phyloP scores from a whole-genome alignment of 305 asterid genomes.

The Fraxinus sp. region DNA sequence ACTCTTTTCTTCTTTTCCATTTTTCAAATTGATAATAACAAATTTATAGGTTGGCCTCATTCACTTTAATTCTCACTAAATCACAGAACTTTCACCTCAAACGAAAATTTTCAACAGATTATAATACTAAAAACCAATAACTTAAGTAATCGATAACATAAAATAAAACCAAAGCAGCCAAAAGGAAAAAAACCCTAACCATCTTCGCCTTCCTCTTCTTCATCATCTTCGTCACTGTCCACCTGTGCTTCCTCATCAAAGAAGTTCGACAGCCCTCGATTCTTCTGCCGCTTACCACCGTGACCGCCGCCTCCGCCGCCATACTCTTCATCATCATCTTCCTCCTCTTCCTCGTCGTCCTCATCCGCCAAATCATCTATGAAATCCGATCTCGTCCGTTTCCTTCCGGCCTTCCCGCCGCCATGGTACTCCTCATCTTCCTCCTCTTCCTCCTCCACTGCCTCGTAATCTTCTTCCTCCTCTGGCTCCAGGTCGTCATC shows the following conservation, averaged over 20 bases:
- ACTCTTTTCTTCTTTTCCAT: background rate
- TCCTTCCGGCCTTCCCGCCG: slow-evolving; percentile 62
- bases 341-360: slow-evolving; percentile 60
- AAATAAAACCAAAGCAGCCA: background rate
- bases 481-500: slow-evolving; percentile 47
- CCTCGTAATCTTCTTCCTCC: slow-evolving; percentile 60
- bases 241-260: slow-evolving; percentile 80
- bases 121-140: background rate
- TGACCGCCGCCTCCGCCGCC: slow-evolving; percentile 33
- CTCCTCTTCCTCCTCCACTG: slow-evolving; percentile 49
- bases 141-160: background rate
- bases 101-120: background rate
- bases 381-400: slow-evolving; percentile 61
- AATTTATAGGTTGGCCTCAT: background rate
- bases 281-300: slow-evolving; percentile 44
- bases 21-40: background rate
- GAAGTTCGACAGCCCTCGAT: slow-evolving; percentile 49
- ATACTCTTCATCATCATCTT: slow-evolving; percentile 61
- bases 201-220: slow-evolving; percentile 91
- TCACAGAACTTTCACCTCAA: background rate
- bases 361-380: slow-evolving; percentile 84
- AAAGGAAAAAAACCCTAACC: slow-evolving; percentile 44
- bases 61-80: background rate
- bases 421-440: slow-evolving; percentile 64
- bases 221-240: slow-evolving; percentile 87